phyloP scores from a whole-genome alignment of 805 yeast species.

The Saccharomycopsis olivae region DNA sequence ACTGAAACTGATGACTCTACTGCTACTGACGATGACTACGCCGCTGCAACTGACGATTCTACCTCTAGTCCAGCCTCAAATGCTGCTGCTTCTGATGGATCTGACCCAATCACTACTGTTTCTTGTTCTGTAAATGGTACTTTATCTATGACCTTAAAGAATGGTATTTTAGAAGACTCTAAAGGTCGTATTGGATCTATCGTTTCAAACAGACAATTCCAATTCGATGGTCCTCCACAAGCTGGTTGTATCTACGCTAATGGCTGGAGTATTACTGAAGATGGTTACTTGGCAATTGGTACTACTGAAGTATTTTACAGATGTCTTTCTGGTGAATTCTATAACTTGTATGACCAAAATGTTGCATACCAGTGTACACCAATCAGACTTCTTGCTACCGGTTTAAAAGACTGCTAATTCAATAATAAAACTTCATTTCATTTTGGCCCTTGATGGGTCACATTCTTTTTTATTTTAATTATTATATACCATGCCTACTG shows the following conservation, averaged over 20 bases:
- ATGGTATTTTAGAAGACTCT: conserved; percentile 41
- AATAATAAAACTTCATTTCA: neutral
- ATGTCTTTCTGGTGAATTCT: conserved; percentile 56
- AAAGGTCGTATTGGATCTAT: conserved; percentile 58
- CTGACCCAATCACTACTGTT: conserved; percentile 20
- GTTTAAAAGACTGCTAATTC: conserved; percentile 8
- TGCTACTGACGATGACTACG: neutral
- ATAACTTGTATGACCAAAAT: conserved; percentile 51
- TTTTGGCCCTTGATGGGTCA: neutral
- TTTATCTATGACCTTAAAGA: conserved; percentile 40
- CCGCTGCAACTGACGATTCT: neutral
- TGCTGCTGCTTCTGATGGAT: neutral
- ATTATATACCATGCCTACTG: no score
- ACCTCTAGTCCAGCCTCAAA: neutral
- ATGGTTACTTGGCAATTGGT: conserved; percentile 50
- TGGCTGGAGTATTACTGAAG: conserved; percentile 47
- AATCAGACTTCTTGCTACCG: conserved; percentile 24
- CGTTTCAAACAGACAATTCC: conserved; percentile 67
- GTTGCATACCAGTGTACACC: conserved; percentile 46
- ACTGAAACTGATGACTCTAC: conserved; percentile 1
- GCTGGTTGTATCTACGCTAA: conserved; percentile 55
- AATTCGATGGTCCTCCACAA: conserved; percentile 72
- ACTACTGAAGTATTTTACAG: conserved; percentile 46
- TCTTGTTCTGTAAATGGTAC: conserved; percentile 34
- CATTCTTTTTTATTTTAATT: neutral